Percentiles rank a stretch among this genome's conserved stretches.
phyloP scores from a whole-genome alignment of 2,329 filamentous ascomycete genomes.

The Sporothrix brunneoviolacea region DNA sequence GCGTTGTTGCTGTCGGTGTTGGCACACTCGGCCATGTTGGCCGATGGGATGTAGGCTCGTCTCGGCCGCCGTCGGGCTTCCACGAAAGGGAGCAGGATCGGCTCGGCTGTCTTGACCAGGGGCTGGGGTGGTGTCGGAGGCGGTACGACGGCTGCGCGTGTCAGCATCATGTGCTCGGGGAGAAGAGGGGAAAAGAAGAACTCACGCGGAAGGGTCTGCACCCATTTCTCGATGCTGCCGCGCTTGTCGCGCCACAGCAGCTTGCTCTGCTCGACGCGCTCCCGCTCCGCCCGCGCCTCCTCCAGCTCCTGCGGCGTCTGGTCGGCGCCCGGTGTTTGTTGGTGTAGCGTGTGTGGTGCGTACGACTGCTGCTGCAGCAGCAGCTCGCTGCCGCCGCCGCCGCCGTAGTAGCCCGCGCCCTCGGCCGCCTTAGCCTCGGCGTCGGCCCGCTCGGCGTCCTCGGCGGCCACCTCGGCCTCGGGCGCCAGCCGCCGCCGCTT shows the following conservation, averaged over 20 bases:
- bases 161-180: too few species aligned
- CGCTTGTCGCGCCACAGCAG: slow-evolving; percentile 14
- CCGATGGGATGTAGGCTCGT: too few species aligned
- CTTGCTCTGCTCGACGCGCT: slow-evolving; percentile 11
- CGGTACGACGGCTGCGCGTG: too few species aligned
- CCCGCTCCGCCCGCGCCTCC: neutral
- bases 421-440: slow-evolving; percentile 1
- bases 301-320: slow-evolving; percentile 1
- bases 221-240: slow-evolving; percentile 4
- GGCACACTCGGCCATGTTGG: neutral
- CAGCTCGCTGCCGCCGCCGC: neutral
- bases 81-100: too few species aligned
- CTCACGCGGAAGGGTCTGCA: neutral
- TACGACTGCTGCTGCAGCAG: neutral
- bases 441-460: neutral
- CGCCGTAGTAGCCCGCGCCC: neutral
- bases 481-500: slow-evolving; percentile 8
- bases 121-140: too few species aligned
- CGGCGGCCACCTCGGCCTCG: neutral
- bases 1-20: neutral
- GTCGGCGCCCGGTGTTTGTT: too few species aligned
- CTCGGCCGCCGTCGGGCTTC: too few species aligned
- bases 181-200: too few species aligned
- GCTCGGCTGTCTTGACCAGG: too few species aligned
- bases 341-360: neutral